A percentile compares a stretch with the other conserved stretches of the same genome.
These are phyloP conservation scores for Dissophora globulifera DNA, from an alignment of 192 early-diverging fungal genomes.

Conservation along the genomic window DNA sequence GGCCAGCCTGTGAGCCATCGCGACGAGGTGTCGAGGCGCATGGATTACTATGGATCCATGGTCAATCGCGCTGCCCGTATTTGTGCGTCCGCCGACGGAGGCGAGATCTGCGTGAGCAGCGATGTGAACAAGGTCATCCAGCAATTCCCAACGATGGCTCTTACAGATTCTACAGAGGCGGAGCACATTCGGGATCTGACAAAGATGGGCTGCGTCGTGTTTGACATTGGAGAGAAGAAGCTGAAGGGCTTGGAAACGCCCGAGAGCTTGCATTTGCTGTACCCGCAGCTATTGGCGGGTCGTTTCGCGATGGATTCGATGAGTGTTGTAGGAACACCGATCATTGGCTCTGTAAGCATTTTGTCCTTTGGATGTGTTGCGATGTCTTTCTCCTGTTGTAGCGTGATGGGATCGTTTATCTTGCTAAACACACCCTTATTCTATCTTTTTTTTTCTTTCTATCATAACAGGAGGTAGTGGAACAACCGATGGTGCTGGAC, in stretches of 20 bases:
- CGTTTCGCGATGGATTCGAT: constrained; percentile 23
- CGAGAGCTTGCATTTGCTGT: constrained; percentile 78
- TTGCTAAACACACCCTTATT: too few relatives aligned
- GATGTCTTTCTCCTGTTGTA: neutral
- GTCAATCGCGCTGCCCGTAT: constrained; percentile 90
- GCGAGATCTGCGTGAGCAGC: constrained; percentile 88
- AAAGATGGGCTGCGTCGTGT: constrained; percentile 72
- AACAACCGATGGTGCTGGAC: constrained; percentile 51
- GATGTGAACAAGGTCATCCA: constrained; percentile 66
- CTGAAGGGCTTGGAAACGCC: constrained; percentile 92
- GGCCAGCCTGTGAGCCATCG: constrained; percentile 86
- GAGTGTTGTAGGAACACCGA: constrained; percentile 10
- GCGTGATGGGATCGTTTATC: too few relatives aligned
- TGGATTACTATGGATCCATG: constrained; percentile 97
- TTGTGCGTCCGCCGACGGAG: constrained; percentile 87
- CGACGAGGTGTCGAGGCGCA: constrained; percentile 89
- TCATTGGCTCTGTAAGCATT: constrained; percentile 21
- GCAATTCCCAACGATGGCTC: constrained; percentile 14
- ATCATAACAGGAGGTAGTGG: constrained; percentile 13
- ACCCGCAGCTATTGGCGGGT: constrained; percentile 18
- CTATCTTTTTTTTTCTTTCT: neutral
- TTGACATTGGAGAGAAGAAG: constrained; percentile 83
- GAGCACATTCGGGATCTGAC: constrained; percentile 58
- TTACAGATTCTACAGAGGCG: constrained; percentile 25
- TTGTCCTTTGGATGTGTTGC: neutral